Conservation (phyloP, 176 grass and related monocot genomes). For the Metroxylon sagu region DNA sequence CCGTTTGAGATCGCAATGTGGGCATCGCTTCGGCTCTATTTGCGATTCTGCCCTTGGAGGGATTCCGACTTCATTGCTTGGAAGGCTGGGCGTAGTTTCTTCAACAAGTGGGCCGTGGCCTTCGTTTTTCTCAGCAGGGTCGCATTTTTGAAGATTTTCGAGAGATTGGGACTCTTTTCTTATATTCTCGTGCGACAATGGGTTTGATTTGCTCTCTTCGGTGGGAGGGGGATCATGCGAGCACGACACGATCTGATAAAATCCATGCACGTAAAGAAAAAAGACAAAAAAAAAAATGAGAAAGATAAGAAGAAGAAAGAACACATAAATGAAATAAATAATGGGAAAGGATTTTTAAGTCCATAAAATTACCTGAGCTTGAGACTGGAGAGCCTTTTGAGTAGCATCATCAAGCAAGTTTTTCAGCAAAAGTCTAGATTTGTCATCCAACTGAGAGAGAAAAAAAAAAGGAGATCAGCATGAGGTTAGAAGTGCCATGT, state of each 20-base stretch:
- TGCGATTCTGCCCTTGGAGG: not conserved
- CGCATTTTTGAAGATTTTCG: not conserved
- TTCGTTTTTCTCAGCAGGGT: not conserved
- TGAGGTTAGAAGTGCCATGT: not conserved
- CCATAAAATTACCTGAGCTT: conserved; percentile 33
- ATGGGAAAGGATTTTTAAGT: not conserved
- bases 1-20: not conserved
- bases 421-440: conserved; percentile 39
- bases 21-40: no score
- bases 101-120: not conserved
- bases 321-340: not conserved
- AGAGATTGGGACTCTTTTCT: not conserved
- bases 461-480: not conserved
- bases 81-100: not conserved
- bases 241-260: conserved; percentile 26
- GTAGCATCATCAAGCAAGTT: conserved; percentile 55
- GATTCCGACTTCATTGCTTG: not conserved
- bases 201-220: conserved; percentile 2
- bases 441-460: conserved; percentile 41
- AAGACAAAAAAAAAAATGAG: not conserved
- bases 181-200: not conserved
- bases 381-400: conserved; percentile 24
- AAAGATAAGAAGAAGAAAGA: no score
- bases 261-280: not conserved
- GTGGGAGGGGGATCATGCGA: conserved; percentile 8